These are phyloP conservation scores for Coemansia sp. DNA, from an alignment of 192 early-diverging fungal species.

Conservation along the genomic window DNA sequence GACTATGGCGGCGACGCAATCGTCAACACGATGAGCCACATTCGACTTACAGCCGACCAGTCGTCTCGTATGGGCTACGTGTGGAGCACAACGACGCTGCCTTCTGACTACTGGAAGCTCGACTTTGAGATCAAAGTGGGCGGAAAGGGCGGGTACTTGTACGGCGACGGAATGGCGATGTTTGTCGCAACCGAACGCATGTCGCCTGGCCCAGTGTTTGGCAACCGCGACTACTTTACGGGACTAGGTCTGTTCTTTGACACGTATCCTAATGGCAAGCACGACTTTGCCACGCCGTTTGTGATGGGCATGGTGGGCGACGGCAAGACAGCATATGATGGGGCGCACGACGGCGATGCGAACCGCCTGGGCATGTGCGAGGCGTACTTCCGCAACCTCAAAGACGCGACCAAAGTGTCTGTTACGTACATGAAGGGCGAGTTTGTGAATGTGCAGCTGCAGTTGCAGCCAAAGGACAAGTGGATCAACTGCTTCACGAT, in stretches of 20 bases:
- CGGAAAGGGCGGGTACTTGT: conserved; percentile 71
- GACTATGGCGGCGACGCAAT: conserved; percentile 92
- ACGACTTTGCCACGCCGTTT: conserved; percentile 73
- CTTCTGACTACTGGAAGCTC: conserved; percentile 59
- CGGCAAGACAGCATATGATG: conserved; percentile 83
- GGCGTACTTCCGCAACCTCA: conserved; percentile 75
- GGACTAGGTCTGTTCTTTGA: conserved; percentile 97
- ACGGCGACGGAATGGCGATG: conserved; percentile 96
- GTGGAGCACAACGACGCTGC: conserved; percentile 60
- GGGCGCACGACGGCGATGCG: conserved; percentile 76
- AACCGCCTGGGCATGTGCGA: conserved; percentile 69
- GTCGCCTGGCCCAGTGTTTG: conserved; percentile 82
- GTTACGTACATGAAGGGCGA: conserved; percentile 74
- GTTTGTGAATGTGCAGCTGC: conserved; percentile 54
- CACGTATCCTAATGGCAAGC: conserved; percentile 85
- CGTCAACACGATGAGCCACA: conserved; percentile 81
- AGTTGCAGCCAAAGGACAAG: conserved; percentile 60
- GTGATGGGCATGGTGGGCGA: conserved; percentile 95
- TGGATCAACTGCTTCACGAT: conserved; percentile 87
- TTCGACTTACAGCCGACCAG: conserved; percentile 82
- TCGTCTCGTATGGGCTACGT: conserved; percentile 80
- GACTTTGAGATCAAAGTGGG: conserved; percentile 93
- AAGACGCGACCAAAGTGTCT: conserved; percentile 60
- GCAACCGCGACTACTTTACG: conserved; percentile 79
- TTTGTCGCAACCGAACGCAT: conserved; percentile 83